phyloP scores from a whole-genome alignment of 2,329 filamentous ascomycete genomes.

The Rasamsonia emersonii region DNA sequence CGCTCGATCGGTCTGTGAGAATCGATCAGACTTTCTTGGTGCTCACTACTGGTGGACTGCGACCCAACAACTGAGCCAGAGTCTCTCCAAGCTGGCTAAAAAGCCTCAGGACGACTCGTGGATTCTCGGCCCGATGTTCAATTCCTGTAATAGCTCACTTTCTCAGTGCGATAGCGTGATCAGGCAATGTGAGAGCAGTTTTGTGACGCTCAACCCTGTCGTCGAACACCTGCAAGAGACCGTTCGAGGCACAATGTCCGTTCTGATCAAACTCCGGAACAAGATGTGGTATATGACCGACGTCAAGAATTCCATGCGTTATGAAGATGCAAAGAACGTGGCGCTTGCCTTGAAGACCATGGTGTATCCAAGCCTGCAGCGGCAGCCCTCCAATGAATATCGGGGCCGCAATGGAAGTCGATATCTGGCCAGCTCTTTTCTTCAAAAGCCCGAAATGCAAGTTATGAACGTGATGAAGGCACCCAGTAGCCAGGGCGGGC shows the following conservation, averaged over 20 bases:
- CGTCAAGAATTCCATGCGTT: slow-evolving; percentile 79
- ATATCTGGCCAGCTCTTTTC: slow-evolving; percentile 47
- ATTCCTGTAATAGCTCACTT: slow-evolving; percentile 37
- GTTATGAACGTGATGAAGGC: slow-evolving; percentile 82
- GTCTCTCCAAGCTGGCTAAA: slow-evolving; percentile 46
- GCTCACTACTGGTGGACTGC: slow-evolving; percentile 82
- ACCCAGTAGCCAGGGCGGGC: slow-evolving; percentile 72
- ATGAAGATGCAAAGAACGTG: slow-evolving; percentile 79
- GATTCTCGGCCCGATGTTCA: slow-evolving; percentile 64
- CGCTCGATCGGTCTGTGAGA: slow-evolving; percentile 66
- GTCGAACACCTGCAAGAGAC: slow-evolving; percentile 67
- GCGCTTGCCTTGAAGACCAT: slow-evolving; percentile 85
- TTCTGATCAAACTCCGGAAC: slow-evolving; percentile 67
- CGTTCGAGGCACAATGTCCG: slow-evolving; percentile 66
- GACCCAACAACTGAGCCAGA: slow-evolving; percentile 59
- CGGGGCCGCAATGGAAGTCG: slow-evolving; percentile 37
- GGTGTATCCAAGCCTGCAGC: slow-evolving; percentile 47
- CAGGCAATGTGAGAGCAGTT: slow-evolving; percentile 32
- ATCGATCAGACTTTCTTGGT: slow-evolving; percentile 72
- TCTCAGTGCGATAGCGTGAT: slow-evolving; percentile 24
- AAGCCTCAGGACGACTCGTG: slow-evolving; percentile 54
- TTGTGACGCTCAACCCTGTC: slow-evolving; percentile 74
- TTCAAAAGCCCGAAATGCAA: slow-evolving; percentile 75
- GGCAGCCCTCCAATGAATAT: slow-evolving; percentile 20
- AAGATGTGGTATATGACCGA: slow-evolving; percentile 99